Percentiles rank a stretch among this genome's conserved stretches.
These are phyloP conservation scores for Solanum chiquidenum DNA, from an alignment of 257 asterid genomes.

Conservation along the genomic window DNA sequence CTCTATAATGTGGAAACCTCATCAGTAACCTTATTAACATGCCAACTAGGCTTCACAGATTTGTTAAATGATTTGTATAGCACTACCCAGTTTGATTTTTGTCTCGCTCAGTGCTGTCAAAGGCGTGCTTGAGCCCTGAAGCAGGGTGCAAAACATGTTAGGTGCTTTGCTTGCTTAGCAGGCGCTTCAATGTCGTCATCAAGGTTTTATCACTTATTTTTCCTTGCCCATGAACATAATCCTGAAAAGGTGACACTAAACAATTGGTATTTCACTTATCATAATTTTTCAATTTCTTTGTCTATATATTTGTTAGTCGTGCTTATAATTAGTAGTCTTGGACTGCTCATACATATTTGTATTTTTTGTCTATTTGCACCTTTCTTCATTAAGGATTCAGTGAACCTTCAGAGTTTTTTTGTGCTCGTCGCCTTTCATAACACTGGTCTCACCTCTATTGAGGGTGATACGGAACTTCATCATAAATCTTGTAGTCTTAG, in stretches of 20 bases:
- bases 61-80: background rate
- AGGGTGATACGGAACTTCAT: background rate
- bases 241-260: background rate
- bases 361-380: background rate
- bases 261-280: background rate
- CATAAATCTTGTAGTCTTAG: background rate
- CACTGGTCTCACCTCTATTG: background rate
- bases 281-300: background rate
- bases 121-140: background rate
- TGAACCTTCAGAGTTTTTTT: background rate
- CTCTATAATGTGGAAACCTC: background rate
- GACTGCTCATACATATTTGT: background rate
- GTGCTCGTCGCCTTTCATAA: background rate
- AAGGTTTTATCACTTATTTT: background rate
- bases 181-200: background rate
- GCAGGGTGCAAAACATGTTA: background rate
- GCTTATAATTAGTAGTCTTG: background rate
- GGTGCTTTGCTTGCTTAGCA: background rate
- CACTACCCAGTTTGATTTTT: background rate
- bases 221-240: background rate
- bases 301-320: background rate
- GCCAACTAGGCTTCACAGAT: background rate
- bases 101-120: background rate
- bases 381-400: background rate
- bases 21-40: background rate